Base-by-base conservation (phyloP, 441 rosid genomes). In the Aquilaria agallochum region DNA sequence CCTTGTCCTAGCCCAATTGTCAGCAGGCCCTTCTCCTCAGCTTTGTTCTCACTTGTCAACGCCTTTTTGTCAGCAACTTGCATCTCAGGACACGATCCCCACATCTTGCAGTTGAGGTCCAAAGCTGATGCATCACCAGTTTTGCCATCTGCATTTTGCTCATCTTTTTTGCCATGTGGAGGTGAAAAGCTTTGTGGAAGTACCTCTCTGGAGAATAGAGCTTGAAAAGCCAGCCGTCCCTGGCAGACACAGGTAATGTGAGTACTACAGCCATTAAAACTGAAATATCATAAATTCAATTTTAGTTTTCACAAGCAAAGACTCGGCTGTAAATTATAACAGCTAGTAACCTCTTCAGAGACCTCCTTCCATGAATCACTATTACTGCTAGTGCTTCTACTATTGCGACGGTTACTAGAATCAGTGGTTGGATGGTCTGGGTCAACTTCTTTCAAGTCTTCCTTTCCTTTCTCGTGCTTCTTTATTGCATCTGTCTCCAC, bases 111-210 rank as follows among this genome's bases (percentile, higher is more conserved):
- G 77, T 76, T 87, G 68, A 91, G 86, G 75, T 82, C 88, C 56
- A 83, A 63, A 9, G 61, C 60, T 33, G 78, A 72, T 63, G 75
- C 75, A 60, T 62, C 72, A 64, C 58, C 70, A 48, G 56, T 60
- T 54, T 68, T 75, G 62, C 67, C 71, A 50, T 56, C 70, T 52
- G 58, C 47, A 32, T 52, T 70, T 68, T 72, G 80, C 73, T 74
- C 67, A 5, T 69, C 74, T 64, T 72, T 74, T 53, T 20, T 46
- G 62, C 59, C 78, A 31, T 42, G 84, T 30, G 83, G 87, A 72
- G 86, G 92, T 36, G 94, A 71, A 78, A 94, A 94, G 83, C 97
- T 94, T 76, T 94, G 99, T 11, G 97, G 99, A 72, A 94, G 75
- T 44, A 74, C 72, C 75, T 84, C 81, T 65, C 99, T 84, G 14